Conservation (phyloP, 768 basidiomycete species). For the Pilatotrama ljubarskyi region DNA sequence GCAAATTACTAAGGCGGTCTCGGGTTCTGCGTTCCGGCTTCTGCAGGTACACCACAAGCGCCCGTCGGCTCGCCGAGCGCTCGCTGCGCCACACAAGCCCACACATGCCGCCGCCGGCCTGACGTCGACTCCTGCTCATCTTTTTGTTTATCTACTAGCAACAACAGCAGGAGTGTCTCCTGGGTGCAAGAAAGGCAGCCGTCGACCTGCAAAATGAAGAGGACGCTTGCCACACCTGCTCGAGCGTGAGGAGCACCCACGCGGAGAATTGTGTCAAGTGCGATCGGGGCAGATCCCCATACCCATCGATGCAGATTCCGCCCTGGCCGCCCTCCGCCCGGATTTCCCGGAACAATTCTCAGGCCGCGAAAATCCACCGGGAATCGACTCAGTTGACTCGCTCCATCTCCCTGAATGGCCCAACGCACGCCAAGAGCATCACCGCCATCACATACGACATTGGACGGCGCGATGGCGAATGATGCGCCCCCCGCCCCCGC, state of each 20-base stretch:
- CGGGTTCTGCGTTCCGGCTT: slow-evolving; percentile 13
- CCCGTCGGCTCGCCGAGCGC: background rate
- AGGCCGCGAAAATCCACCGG: background rate
- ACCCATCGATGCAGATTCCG: slow-evolving; percentile 7
- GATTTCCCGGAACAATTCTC: slow-evolving; percentile 11
- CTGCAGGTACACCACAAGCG: slow-evolving; percentile 1
- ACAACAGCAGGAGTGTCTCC: no score
- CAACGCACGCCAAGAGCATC: background rate
- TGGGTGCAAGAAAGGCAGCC: no score
- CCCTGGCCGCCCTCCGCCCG: slow-evolving; percentile 8
- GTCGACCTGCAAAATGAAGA: no score
- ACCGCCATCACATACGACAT: background rate
- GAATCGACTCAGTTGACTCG: background rate
- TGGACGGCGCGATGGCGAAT: background rate
- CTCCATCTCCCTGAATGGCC: background rate
- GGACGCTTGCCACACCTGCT: background rate
- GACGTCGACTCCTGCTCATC: background rate
- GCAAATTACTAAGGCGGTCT: slow-evolving; percentile 7
- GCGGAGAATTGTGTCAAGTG: background rate
- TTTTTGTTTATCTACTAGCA: background rate
- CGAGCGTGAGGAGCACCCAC: background rate
- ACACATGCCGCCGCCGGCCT: background rate
- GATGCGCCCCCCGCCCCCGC: background rate
- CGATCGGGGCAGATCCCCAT: background rate
- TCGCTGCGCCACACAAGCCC: background rate